Evolutionary conservation across 208 protist genomes (phyloP).

Genomic region (Entamoeba histolytica): DNA sequence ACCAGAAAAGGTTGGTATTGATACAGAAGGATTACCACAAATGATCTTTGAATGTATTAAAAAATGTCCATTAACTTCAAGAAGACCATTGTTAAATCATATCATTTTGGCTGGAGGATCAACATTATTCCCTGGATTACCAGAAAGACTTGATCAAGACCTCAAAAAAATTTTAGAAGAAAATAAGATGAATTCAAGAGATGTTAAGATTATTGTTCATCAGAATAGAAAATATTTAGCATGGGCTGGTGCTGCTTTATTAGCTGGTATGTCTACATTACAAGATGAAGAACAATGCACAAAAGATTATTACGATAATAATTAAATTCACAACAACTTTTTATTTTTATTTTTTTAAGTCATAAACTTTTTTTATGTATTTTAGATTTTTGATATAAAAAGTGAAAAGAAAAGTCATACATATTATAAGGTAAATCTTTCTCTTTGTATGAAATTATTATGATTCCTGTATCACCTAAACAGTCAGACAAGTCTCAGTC

Average conservation of each 20-base stretch:
- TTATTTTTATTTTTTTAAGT: no score
- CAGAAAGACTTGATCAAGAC: constrained; percentile 10
- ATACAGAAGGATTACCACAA: not conserved
- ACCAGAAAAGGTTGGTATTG: constrained; percentile 61
- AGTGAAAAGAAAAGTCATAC: no score
- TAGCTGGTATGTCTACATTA: not conserved
- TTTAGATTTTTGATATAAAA: no score
- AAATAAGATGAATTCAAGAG: not conserved
- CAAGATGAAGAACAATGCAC: not conserved
- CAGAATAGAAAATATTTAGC: not conserved
- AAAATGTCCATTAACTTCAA: not conserved
- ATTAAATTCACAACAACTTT: no score
- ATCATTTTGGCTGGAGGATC: constrained; percentile 21
- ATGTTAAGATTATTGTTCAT: not conserved
- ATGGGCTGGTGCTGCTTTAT: not conserved
- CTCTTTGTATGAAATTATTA: no score
- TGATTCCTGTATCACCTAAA: no score
- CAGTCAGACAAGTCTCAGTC: no score
- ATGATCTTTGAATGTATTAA: not conserved
- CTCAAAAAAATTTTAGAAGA: constrained; percentile 3
- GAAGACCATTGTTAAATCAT: constrained; percentile 1
- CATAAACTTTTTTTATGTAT: no score
- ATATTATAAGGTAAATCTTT: no score
- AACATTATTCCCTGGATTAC: constrained; percentile 17
- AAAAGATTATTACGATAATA: not conserved